Percentiles rank a stretch among this genome's conserved stretches.
Conservation (phyloP, 192 early-diverging fungal species). For the Umbelopsis ramanniana region DNA sequence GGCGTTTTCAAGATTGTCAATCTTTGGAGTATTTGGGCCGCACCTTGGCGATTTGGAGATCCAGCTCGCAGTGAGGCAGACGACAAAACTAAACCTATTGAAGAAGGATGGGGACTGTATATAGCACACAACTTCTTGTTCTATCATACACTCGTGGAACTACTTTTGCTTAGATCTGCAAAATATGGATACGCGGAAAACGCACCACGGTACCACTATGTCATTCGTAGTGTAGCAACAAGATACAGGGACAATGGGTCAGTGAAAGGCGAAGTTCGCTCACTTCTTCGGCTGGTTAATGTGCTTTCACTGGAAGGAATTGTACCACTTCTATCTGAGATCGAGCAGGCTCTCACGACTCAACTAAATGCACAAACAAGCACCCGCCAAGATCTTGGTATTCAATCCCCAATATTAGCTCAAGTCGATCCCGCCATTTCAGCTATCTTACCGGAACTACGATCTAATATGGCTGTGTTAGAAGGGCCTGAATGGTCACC, state of each 20-base stretch:
- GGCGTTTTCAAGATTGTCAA: background rate
- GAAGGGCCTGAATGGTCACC: conserved; percentile 12
- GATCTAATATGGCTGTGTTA: background rate
- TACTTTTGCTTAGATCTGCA: background rate
- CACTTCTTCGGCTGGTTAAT: background rate
- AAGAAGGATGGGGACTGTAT: conserved; percentile 9
- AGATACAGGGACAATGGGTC: conserved; percentile 7
- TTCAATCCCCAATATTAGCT: background rate
- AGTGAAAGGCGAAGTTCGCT: background rate
- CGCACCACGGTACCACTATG: background rate
- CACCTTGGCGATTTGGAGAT: conserved; percentile 5
- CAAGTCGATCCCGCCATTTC: background rate
- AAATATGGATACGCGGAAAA: conserved; percentile 1
- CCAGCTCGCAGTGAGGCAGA: conserved; percentile 4
- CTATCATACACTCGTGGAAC: background rate
- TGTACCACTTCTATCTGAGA: background rate
- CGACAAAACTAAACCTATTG: conserved; percentile 2
- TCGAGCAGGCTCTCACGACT: background rate
- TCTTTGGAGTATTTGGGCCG: conserved; percentile 17
- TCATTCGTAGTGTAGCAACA: background rate
- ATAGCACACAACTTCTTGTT: conserved; percentile 2
- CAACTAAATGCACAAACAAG: background rate
- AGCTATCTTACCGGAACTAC: background rate
- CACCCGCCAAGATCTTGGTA: background rate
- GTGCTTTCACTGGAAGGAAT: background rate